Base-by-base conservation (phyloP, 352 stramenopile species). In the Elongisporangium senticosum region DNA sequence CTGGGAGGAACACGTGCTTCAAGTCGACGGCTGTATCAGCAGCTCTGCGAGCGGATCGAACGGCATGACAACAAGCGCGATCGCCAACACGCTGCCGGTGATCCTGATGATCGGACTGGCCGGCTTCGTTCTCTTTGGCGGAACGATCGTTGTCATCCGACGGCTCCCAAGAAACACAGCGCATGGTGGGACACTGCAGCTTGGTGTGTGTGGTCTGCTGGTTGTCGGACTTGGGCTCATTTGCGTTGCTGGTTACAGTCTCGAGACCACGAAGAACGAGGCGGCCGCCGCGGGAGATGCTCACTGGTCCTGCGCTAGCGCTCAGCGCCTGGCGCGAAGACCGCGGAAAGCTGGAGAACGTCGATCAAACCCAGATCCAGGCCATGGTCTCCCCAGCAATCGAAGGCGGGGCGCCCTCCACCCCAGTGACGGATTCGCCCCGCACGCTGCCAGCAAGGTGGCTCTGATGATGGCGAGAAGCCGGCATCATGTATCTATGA, bases 1-100 rank as follows among this genome's bases (percentile, higher is more conserved):
- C 39, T 75, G 64, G 62, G n/a, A 69, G 8, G 56, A 56, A 7
- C 40, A 59, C 17, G 61, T 75, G 14, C 61, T 82, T 15, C 53
- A 59, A 24, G 59, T 71, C 47, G 48, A 77, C 19, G 70, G 68
- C 59, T 56, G 33, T 17, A 43, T 43, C 13, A 17, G 33, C 33
- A 43, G 33, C 4, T 43, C 33, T 17, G 33, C 33, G 1, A 43
- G 33, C 11, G 33, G 51, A 11, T 40, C 51, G 14, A 65, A 33
- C 40, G 37, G 37, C 49, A 63, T 49, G 22, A 43, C 11, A 4
- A 43, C 33, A 1, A 43, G 33, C 33, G 4, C 33, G 10, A 43
- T 43, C 13, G 33, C 33, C 0, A 54, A 43, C 33, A 43, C 33
- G 8, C 33, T 43, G 11, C 33, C 33, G 13, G 33, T 43, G 33